These are phyloP conservation scores for Fusarium devonianum DNA, from an alignment of 2,329 filamentous ascomycete species.

Conservation along the genomic window DNA sequence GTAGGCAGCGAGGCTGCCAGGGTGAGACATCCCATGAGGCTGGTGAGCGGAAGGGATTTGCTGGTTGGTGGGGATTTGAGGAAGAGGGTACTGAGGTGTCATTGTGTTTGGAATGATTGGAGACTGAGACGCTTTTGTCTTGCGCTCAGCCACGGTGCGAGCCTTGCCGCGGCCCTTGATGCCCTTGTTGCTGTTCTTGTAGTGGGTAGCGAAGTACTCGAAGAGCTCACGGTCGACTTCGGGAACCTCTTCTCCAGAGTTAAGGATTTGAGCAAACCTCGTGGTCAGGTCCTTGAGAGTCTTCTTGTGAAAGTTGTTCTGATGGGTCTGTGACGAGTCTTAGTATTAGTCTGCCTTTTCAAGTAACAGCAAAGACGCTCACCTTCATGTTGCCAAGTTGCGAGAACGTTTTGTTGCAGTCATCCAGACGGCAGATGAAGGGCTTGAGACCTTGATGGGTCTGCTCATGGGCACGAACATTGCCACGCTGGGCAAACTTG, in stretches of 20 bases:
- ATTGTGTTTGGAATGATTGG: conserved; percentile 22
- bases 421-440: conserved; percentile 81
- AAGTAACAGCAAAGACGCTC: conserved; percentile 21
- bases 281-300: conserved; percentile 73
- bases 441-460: conserved; percentile 81
- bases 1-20: conserved; percentile 44
- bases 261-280: conserved; percentile 70
- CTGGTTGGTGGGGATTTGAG: conserved; percentile 38
- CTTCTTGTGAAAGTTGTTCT: conserved; percentile 90
- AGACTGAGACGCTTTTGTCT: conserved; percentile 41
- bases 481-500: conserved; percentile 84
- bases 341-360: conserved; percentile 5
- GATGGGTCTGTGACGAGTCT: conserved; percentile 70
- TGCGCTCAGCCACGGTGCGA: conserved; percentile 63
- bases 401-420: conserved; percentile 87
- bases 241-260: conserved; percentile 63
- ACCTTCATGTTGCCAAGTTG: conserved; percentile 93
- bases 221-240: conserved; percentile 77
- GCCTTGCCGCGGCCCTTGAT: conserved; percentile 96
- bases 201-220: conserved; percentile 85
- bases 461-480: conserved; percentile 82
- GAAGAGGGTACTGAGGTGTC: conserved; percentile 38
- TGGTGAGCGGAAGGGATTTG: conserved; percentile 28
- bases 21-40: conserved; percentile 41
- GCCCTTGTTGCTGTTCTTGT: conserved; percentile 98